Evolutionary conservation across 1,284 basidiomycete genomes (phyloP), one percentile per base, ranked within the genome.

Genomic region (Phlebopus sp.): DNA sequence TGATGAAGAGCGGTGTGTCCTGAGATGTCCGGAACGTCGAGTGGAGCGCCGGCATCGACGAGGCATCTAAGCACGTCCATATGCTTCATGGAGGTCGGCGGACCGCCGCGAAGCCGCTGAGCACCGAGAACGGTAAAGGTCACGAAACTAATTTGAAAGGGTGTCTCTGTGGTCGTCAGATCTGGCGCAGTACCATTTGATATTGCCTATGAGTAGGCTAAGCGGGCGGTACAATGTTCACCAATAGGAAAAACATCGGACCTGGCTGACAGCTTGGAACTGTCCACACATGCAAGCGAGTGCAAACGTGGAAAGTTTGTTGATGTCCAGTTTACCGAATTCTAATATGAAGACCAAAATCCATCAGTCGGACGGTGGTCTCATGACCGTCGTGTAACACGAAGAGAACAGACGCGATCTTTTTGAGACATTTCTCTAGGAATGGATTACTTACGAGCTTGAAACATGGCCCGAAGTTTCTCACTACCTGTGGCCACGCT

Each of bases 1-100:
- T 79, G 78, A 31, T 74, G 67, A 2, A 82, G 67, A 2, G 79
- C 76, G 1, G 76, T 78, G 58, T 66, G 68, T 5, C 76, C 77
- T 8, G 65, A 67, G 42, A 82, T 71, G 50, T 82, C 79, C 0
- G 63, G 59, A 3, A 69, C 25, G 51, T 81, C 69, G 1, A 69
- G 59, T 0, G 75, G 64, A 0, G 71, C 64, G 17, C 78, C 78
- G 1, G 59, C 52, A 1, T 67, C 57, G 36, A 81, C 59, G 34
- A 82, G 71, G 45, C 69, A 71, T 34, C 62, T 55, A 42, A 82
- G 60, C 5, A 67, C 59, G 2, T 68, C 72, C 10, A 56, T 31
- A 51, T 77, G 70, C 40, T 62, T 51, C 41, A 60, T 15, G n/a
- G 47, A 40, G 14, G 47, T 46, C 11, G 51, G 31, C 7, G 56